Base-by-base conservation (phyloP, 441 rosid species). In the Gossypium davidsonii region DNA sequence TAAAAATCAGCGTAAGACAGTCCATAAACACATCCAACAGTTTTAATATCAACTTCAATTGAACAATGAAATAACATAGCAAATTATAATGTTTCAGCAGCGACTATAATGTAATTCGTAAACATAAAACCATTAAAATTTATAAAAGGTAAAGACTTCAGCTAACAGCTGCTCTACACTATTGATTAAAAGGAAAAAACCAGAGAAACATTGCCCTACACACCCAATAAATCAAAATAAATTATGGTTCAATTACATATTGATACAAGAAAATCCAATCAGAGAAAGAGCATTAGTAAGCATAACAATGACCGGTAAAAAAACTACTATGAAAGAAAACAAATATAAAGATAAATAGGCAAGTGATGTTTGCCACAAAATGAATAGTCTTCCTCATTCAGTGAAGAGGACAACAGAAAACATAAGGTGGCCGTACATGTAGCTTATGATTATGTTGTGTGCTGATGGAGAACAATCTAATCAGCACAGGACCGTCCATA, bases 1-100 rank as follows among this genome's bases (percentile, higher is more conserved):
- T 12, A 52, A 12, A 66, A 12, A 72, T 49, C 70, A 81, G 82
- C 83, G 82, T 84, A 72, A 77, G 83, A 83, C 77, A 77, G 77
- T 77, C 83, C 34, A 76, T 74, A 82, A 80, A 82, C 87, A 80
- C 83, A 52, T 8, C 25, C 42, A 25, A 3, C 48, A 67, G 65
- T 23, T 8, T 2, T 18, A 51, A 57, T 55, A 34, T 23, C 53
- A 56, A 61, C 14, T 67, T n/a, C 1, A 10, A 25, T n/a, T 25
- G 14, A 11, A 49, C n/a, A 39, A 63, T 39, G 11, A 6, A 39
- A 39, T 8, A 15, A 34, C 8, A 34, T 26, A 9, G n/a, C 6
- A 34, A 62, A 17, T 15, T 1, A 7, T 3, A 34, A 34, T 34
- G 17, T 46, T 46, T 9, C 25, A 59, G 53, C 51, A 14, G 48